These are phyloP conservation scores for Vigna radiata DNA, from an alignment of 306 rosid species.

Conservation along the genomic window DNA sequence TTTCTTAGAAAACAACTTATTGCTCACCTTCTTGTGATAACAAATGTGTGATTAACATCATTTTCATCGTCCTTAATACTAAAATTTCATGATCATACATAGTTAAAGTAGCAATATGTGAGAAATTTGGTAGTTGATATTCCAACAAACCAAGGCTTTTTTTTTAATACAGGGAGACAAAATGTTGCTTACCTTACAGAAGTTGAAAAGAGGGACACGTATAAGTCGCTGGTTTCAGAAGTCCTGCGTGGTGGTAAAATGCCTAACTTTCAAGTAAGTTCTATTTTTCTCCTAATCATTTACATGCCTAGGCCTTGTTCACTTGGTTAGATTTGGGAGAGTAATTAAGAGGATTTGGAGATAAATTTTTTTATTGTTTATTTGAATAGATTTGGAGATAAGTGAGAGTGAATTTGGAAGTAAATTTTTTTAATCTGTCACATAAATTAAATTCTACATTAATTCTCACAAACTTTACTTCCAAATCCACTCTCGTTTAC, in stretches of 20 bases:
- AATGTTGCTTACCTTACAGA: neutral
- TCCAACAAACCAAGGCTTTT: neutral
- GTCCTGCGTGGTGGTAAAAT: neutral
- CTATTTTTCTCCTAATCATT: neutral
- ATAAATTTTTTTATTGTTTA: too few species aligned
- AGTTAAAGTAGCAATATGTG: neutral
- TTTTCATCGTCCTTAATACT: neutral
- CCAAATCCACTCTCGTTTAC: too few species aligned
- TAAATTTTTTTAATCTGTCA: too few species aligned
- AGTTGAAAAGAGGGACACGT: conserved; percentile 24
- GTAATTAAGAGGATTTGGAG: too few species aligned
- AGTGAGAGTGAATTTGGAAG: too few species aligned
- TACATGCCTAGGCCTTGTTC: too few species aligned
- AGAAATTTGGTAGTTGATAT: neutral
- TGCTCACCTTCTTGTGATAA: too few species aligned
- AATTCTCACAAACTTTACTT: too few species aligned
- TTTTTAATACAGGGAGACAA: conserved; percentile 27
- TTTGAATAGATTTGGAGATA: too few species aligned
- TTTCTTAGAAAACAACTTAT: too few species aligned
- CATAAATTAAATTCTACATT: too few species aligned
- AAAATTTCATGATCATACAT: neutral
- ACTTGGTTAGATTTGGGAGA: too few species aligned
- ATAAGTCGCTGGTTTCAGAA: neutral
- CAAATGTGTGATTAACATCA: neutral
- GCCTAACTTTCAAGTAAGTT: conserved; percentile 40